A percentile compares a stretch with the other conserved stretches of the same genome.
Conservation (phyloP, 257 asterid species). For the Solanum corneliomulleri region DNA sequence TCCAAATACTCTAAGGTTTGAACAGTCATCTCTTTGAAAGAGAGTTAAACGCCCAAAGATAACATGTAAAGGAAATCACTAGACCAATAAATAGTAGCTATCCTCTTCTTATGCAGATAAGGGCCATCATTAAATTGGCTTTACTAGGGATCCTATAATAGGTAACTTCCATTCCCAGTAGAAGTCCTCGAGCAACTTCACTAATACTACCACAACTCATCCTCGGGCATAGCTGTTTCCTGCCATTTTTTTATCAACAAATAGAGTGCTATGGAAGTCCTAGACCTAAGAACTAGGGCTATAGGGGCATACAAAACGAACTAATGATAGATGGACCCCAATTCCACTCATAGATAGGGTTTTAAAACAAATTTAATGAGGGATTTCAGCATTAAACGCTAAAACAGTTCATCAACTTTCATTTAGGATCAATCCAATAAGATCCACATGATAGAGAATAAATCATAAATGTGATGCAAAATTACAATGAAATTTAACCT, state of each 20-base stretch:
- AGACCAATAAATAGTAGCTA: background rate
- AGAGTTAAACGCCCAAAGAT: background rate
- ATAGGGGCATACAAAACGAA: background rate
- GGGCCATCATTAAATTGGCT: background rate
- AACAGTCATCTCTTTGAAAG: background rate
- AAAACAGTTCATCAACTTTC: background rate
- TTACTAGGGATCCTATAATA: background rate
- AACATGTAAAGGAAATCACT: background rate
- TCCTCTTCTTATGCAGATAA: background rate
- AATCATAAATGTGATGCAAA: background rate
- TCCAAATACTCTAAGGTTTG: background rate
- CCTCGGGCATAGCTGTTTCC: background rate
- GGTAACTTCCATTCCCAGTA: background rate
- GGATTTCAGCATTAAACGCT: background rate
- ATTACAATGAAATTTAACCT: background rate
- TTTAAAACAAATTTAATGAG: background rate
- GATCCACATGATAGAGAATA: background rate
- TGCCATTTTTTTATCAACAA: background rate
- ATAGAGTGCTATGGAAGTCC: background rate
- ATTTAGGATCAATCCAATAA: background rate
- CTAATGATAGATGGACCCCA: background rate
- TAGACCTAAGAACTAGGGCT: background rate
- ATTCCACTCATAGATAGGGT: background rate
- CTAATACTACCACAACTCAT: background rate
- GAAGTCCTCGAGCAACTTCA: background rate